Evolutionary conservation across 2,329 filamentous ascomycete species (phyloP), one percentile per base, ranked within the genome.

Genomic region (Rhynchosporium secalis): DNA sequence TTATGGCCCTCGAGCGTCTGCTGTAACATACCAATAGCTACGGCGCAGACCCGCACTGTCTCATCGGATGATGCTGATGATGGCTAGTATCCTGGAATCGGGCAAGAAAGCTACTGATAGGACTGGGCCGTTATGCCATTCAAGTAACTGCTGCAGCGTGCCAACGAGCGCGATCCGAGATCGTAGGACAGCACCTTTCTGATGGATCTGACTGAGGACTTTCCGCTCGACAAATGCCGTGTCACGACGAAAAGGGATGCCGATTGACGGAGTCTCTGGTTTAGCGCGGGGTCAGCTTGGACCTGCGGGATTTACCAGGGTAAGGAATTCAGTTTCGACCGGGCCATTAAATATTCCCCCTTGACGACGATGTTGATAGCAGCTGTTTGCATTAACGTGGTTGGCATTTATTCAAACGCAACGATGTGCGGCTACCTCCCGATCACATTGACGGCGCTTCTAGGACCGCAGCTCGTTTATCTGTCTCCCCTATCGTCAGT

Each of bases 181-280:
- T 20, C 20, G 20, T 20, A 20, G 20, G 20, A 20, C 20, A 20
- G 48, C 55, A 12, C 65, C 58, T 67, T 69, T 72, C 49, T 71
- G 41, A 29, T 71, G 48, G 40, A 74, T 72, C 59, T 69, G 62
- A 68, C 69, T 62, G 56, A 74, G 64, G 20, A 20, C 20, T 20
- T 62, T 63, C 62, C 47, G 26, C 59, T 62, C 62, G 64, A 59
- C 64, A 55, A 20, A 20, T 1, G 20, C 1, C 20, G 20, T 20
- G 20, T 20, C 20, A 20, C 63, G 65, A 60, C 65, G 62, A 20
- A 67, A 67, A 56, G 65, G 65, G 62, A 67, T 64, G 56, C 61
- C 64, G 60, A 60, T 49, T 38, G 65, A 61, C 47, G 66, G 65
- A 41, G 62, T 66, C 51, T 68, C 64, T 61, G 52, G 58, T 66